phyloP scores from a whole-genome alignment of 75 land plant species.

The Adiantum capillusveneris region DNA sequence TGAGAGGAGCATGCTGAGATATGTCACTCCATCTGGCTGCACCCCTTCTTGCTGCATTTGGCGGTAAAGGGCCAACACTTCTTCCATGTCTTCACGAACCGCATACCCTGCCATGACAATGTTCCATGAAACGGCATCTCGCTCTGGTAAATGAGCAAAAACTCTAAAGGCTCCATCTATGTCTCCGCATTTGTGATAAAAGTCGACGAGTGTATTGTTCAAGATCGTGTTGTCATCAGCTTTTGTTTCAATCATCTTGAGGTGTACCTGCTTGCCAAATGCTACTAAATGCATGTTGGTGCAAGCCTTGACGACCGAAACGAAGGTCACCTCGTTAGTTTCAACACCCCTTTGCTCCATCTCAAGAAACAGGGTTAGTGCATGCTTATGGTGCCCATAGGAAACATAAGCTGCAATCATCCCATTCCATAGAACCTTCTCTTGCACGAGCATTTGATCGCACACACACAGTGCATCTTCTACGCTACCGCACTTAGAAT shows the following conservation, averaged over 20 bases:
- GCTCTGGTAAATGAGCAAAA: conserved; percentile 14
- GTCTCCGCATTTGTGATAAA: conserved; percentile 10
- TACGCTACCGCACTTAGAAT: conserved; percentile 11
- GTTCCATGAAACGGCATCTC: conserved; percentile 32
- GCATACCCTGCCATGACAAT: conserved; percentile 26
- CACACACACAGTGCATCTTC: conserved; percentile 20
- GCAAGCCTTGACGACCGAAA: conserved; percentile 14
- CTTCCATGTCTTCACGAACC: conserved; percentile 10
- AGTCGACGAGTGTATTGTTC: background rate
- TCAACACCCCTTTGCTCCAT: conserved; percentile 7
- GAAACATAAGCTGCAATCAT: conserved; percentile 26
- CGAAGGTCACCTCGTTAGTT: conserved; percentile 9
- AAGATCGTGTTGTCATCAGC: background rate
- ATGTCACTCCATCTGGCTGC: conserved; percentile 22
- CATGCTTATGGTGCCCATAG: conserved; percentile 13
- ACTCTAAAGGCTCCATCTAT: conserved; percentile 20
- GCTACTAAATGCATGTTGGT: background rate
- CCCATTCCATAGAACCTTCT: conserved; percentile 17
- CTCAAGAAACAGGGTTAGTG: conserved; percentile 14
- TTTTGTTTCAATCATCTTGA: background rate
- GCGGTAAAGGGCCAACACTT: conserved; percentile 17
- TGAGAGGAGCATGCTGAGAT: conserved; percentile 18
- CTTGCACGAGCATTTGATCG: conserved; percentile 22
- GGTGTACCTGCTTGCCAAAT: background rate
- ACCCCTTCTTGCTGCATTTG: conserved; percentile 24